Evolutionary conservation across 2,329 filamentous ascomycete species (phyloP).

Genomic region (Aspergillus terreus): DNA sequence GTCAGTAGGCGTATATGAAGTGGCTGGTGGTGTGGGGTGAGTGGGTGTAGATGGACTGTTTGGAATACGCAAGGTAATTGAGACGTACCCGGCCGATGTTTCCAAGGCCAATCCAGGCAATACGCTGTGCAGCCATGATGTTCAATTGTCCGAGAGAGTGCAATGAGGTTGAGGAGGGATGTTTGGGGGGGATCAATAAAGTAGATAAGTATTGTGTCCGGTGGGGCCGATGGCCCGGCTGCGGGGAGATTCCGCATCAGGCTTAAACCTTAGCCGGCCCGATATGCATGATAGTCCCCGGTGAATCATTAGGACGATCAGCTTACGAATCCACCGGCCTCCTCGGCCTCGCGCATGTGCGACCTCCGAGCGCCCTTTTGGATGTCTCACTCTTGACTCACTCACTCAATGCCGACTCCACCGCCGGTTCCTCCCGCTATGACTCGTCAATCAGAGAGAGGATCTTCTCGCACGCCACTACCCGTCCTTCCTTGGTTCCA

Average conservation of each 20-base stretch:
- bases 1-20: constrained; percentile 5
- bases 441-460: constrained; percentile 1
- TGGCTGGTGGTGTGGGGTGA: background rate
- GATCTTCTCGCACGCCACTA: constrained; percentile 20
- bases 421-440: background rate
- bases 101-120: constrained; percentile 79
- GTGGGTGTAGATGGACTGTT: background rate
- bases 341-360: too few relatives aligned
- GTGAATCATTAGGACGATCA: background rate
- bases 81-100: constrained; percentile 76
- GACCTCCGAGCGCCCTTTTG: too few relatives aligned
- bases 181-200: background rate
- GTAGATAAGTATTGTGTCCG: too few relatives aligned
- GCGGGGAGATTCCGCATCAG: background rate
- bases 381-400: background rate
- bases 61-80: background rate
- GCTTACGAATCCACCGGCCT: background rate
- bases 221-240: background rate
- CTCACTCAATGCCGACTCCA: background rate
- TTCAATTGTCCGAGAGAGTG: background rate
- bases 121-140: constrained; percentile 39
- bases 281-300: background rate
- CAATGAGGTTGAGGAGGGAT: background rate
- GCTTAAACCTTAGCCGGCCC: background rate
- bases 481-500: constrained; percentile 13